phyloP scores from a whole-genome alignment of 2,329 filamentous ascomycete species.

The Penicillium aurantiogriseum region DNA sequence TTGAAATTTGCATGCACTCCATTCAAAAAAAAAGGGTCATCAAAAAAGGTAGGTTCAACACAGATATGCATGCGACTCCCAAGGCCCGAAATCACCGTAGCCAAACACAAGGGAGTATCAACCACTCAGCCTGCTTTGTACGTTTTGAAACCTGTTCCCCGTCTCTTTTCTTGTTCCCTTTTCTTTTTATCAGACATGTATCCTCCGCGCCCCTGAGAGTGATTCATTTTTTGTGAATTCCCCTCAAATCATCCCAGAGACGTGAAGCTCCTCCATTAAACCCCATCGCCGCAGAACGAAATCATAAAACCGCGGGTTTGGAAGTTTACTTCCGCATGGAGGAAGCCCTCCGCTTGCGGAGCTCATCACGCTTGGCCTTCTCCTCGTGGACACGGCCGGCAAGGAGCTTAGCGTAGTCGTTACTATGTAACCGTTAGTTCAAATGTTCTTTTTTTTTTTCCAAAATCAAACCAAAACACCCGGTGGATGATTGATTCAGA shows the following conservation, averaged over 20 bases:
- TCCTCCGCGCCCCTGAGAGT: slow-evolving; percentile 21
- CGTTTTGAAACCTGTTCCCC: slow-evolving; percentile 21
- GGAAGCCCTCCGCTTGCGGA: slow-evolving; percentile 94
- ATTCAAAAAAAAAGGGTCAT: slow-evolving; percentile 28
- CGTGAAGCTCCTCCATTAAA: slow-evolving; percentile 39
- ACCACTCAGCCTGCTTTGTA: slow-evolving; percentile 21
- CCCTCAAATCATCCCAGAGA: slow-evolving; percentile 34
- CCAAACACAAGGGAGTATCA: slow-evolving; percentile 20
- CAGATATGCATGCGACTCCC: slow-evolving; percentile 22
- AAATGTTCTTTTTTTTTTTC: not conserved
- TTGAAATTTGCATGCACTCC: slow-evolving; percentile 30
- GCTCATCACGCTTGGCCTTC: slow-evolving; percentile 89
- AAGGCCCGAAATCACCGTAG: slow-evolving; percentile 21
- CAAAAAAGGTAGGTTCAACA: slow-evolving; percentile 28
- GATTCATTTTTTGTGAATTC: slow-evolving; percentile 21
- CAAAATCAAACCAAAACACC: slow-evolving; percentile 30
- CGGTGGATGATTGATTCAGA: not conserved
- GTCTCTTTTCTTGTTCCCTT: slow-evolving; percentile 19
- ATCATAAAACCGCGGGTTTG: slow-evolving; percentile 26
- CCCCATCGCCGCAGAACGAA: slow-evolving; percentile 31
- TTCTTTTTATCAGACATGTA: slow-evolving; percentile 27
- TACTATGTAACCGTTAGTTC: slow-evolving; percentile 55
- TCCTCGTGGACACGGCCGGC: slow-evolving; percentile 97
- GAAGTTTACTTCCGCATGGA: slow-evolving; percentile 80
- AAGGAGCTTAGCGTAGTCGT: slow-evolving; percentile 93